These are phyloP conservation scores for Sugiyamaella americana DNA, from an alignment of 805 yeast genomes.

Conservation along the genomic window DNA sequence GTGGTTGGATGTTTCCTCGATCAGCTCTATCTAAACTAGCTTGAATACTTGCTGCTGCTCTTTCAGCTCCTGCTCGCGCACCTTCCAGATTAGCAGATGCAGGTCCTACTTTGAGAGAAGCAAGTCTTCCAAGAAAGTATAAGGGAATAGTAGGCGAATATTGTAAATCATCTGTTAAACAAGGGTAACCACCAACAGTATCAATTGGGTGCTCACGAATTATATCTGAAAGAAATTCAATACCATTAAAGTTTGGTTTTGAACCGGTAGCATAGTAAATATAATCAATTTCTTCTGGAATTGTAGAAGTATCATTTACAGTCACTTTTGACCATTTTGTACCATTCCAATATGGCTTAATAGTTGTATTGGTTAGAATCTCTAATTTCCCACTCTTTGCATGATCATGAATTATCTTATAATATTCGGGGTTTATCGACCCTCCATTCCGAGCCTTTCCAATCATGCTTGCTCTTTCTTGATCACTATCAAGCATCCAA, in stretches of 20 bases:
- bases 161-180: constrained; percentile 40
- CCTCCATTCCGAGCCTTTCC: constrained; percentile 42
- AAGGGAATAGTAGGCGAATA: constrained; percentile 38
- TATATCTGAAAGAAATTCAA: constrained; percentile 33
- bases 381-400: constrained; percentile 31
- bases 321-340: constrained; percentile 27
- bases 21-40: neutral
- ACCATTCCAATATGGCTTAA: constrained; percentile 29
- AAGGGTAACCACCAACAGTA: constrained; percentile 36
- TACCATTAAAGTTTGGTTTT: constrained; percentile 27
- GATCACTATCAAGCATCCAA: constrained; percentile 40
- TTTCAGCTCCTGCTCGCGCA: constrained; percentile 41
- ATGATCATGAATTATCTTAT: constrained; percentile 31
- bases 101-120: constrained; percentile 40
- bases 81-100: constrained; percentile 44
- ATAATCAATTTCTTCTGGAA: constrained; percentile 29
- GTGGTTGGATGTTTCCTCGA: too few relatives aligned
- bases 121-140: constrained; percentile 40
- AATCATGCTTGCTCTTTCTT: constrained; percentile 38
- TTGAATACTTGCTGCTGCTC: constrained; percentile 32
- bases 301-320: constrained; percentile 8
- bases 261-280: constrained; percentile 42
- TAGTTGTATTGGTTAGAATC: constrained; percentile 29
- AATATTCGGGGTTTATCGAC: constrained; percentile 41
- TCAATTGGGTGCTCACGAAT: constrained; percentile 30